These are phyloP conservation scores for Calycina marina DNA, from an alignment of 2,329 filamentous ascomycete species.

Conservation along the genomic window DNA sequence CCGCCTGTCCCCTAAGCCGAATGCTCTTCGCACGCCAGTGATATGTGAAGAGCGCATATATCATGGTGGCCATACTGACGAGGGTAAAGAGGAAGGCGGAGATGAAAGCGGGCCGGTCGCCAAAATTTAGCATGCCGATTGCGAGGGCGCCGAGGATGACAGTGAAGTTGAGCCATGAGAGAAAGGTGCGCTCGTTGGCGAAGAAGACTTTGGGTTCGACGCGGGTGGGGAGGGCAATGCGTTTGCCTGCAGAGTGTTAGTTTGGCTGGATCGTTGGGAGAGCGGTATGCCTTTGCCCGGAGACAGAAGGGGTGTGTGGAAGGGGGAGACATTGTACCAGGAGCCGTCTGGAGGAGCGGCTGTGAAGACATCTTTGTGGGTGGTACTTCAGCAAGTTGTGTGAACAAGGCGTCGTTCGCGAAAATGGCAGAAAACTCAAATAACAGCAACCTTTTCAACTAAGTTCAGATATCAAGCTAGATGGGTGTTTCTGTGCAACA, in stretches of 20 bases:
- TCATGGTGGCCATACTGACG: constrained; percentile 88
- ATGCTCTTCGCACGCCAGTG: constrained; percentile 96
- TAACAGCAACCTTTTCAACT: too few species aligned
- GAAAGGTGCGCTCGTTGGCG: constrained; percentile 97
- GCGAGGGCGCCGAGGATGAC: constrained; percentile 94
- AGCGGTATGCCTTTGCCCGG: too few species aligned
- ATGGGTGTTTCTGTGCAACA: too few species aligned
- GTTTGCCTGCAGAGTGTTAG: constrained; percentile 55
- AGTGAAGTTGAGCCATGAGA: constrained; percentile 99
- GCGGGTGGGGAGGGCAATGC: constrained; percentile 91
- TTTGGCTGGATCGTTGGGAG: neutral
- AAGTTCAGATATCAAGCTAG: too few species aligned
- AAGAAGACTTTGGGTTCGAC: constrained; percentile 99
- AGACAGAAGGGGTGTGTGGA: too few species aligned
- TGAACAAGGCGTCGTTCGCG: too few species aligned
- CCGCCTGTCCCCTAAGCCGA: constrained; percentile 75
- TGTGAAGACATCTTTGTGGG: constrained; percentile 90
- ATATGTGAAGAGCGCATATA: constrained; percentile 89
- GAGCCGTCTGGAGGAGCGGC: constrained; percentile 86
- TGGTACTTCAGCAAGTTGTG: too few species aligned
- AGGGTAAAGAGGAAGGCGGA: constrained; percentile 86
- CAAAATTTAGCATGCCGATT: constrained; percentile 95
- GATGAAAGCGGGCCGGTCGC: constrained; percentile 86
- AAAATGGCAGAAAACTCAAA: too few species aligned
- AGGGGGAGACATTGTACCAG: too few species aligned